Evolutionary conservation across 192 early-diverging fungal species (phyloP).

Genomic region (Chytriomyces sp.): DNA sequence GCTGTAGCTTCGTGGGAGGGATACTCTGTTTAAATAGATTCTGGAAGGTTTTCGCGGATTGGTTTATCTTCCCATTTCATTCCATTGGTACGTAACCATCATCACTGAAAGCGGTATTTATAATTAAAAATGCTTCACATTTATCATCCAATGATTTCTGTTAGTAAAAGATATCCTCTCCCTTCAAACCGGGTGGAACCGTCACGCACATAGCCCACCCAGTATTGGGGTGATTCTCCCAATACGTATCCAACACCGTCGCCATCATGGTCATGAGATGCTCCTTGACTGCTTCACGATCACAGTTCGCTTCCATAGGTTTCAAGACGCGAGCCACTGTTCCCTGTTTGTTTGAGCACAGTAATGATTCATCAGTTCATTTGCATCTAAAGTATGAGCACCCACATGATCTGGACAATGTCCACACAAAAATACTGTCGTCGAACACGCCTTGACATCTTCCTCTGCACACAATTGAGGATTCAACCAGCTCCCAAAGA

Average conservation of each 20-base stretch:
- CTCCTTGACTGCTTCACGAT: background rate
- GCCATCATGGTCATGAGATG: background rate
- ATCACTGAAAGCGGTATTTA: too few relatives aligned
- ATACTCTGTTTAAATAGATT: too few relatives aligned
- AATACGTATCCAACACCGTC: background rate
- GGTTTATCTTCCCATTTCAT: too few relatives aligned
- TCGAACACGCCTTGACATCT: constrained; percentile 5
- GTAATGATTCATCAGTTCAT: too few relatives aligned
- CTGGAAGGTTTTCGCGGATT: too few relatives aligned
- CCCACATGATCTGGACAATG: too few relatives aligned
- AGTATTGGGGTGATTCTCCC: background rate
- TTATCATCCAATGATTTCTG: too few relatives aligned
- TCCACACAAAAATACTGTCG: background rate
- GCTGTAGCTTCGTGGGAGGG: background rate
- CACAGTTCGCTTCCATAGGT: constrained; percentile 4
- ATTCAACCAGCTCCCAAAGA: constrained; percentile 14
- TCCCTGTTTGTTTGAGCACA: too few relatives aligned
- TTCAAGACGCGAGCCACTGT: constrained; percentile 10
- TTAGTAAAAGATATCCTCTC: background rate
- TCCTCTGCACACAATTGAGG: background rate
- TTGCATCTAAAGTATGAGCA: background rate
- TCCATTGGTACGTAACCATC: too few relatives aligned
- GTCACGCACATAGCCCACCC: constrained; percentile 11
- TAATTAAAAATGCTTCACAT: too few relatives aligned
- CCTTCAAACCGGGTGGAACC: constrained; percentile 10